Evolutionary conservation across 768 basidiomycete genomes (phyloP), one percentile per base, ranked within the genome.

Genomic region (Pleurotus salmoneostramineus): DNA sequence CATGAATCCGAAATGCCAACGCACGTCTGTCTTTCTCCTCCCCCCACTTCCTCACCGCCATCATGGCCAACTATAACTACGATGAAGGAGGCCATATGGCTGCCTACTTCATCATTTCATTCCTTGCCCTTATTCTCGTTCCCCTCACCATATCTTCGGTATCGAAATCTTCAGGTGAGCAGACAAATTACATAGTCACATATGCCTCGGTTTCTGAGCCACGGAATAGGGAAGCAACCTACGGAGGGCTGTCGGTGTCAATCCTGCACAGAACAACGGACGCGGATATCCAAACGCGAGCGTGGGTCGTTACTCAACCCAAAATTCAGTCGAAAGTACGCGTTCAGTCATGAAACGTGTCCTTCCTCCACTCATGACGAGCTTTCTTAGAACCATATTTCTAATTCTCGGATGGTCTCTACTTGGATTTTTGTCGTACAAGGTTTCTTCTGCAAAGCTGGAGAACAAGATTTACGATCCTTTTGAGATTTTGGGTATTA

Each of bases 401-500:
- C 73, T 93, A 11, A 61, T 83, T 14, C 68, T 78, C 34, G 94
- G 93, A 56, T 98, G 95, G 95, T 72, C 77, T 6, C 56, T 83
- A 1, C 83, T 95, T 58, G 85, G 75, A 6, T 83, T 83, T 63
- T 69, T 95, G 34, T 80, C 76, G n/a, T 88, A 88, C 73, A 80
- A 81, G 66, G 86, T 84, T 36, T 77, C 82, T 6, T 77, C 75
- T 51, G 74, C 82, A 58, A 77, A 82, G 62, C 62, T 80, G 55
- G 84, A 91, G 61, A 81, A 74, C 74, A 87, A 83, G 63, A 68
- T 95, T 10, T 99, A 98, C 70, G 83, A 98, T 69, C 97, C 97
- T 1, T 99, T 95, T 64, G 89, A 94, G 63, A 96, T 98, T 64
- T 78, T 99, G 27, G 95, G 90, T 14, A 83, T 98, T 58, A 72